These are phyloP conservation scores for Rhizopus sp. DNA, from an alignment of 371 early-diverging fungal species.

Conservation along the genomic window DNA sequence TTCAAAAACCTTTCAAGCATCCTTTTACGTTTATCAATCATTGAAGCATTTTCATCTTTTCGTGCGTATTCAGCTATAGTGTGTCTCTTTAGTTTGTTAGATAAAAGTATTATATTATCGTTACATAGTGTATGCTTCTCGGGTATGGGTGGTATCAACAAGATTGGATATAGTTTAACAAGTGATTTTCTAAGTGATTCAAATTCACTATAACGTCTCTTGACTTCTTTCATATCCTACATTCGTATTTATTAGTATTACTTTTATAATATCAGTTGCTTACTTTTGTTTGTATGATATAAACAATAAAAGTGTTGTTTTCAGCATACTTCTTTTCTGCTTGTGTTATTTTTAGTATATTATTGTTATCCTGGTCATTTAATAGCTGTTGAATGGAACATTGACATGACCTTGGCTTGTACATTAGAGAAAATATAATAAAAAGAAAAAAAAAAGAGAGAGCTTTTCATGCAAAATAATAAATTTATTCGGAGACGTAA, in stretches of 20 bases:
- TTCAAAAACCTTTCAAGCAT: constrained; percentile 89
- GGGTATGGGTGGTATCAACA: constrained; percentile 93
- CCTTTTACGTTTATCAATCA: constrained; percentile 86
- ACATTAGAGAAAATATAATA: not conserved
- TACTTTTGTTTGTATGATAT: constrained; percentile 27
- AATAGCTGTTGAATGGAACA: not conserved
- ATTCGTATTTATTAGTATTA: not conserved
- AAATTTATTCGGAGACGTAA: not conserved
- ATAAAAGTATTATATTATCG: constrained; percentile 9
- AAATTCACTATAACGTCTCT: constrained; percentile 94
- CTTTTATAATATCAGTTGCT: not conserved
- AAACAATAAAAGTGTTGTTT: constrained; percentile 18
- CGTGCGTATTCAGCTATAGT: constrained; percentile 79
- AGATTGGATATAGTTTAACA: constrained; percentile 74
- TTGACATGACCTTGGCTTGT: not conserved
- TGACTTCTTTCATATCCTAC: constrained; percentile 56
- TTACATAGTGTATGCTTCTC: constrained; percentile 88
- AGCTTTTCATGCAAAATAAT: constrained; percentile 1
- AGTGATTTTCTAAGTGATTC: constrained; percentile 82
- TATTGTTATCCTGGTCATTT: not conserved
- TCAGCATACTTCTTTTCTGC: constrained; percentile 8
- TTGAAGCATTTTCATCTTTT: constrained; percentile 80
- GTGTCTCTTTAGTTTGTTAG: not conserved
- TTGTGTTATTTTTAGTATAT: not conserved
- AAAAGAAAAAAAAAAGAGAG: not conserved